Evolutionary conservation across 768 basidiomycete species (phyloP).

Genomic region (Russula foetens): DNA sequence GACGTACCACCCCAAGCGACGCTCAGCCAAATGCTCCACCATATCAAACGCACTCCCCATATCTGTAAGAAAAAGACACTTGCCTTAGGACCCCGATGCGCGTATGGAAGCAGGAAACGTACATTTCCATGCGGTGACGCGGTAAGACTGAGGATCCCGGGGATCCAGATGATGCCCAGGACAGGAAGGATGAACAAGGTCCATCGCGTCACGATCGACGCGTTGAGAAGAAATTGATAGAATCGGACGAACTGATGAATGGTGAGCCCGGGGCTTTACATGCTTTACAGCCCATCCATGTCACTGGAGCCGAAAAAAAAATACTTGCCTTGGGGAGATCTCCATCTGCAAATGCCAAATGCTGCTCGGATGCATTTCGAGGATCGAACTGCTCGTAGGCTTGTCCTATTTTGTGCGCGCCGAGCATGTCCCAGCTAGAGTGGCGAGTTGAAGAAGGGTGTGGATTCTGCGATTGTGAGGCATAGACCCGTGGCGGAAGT

Average conservation of each 20-base stretch:
- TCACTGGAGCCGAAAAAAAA: too few relatives aligned
- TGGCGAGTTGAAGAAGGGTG: slow-evolving; percentile 3
- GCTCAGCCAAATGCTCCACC: slow-evolving; percentile 83
- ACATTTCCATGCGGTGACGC: slow-evolving; percentile 43
- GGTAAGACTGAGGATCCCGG: slow-evolving; percentile 61
- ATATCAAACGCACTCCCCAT: slow-evolving; percentile 53
- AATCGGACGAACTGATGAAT: slow-evolving; percentile 43
- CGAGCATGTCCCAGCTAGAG: slow-evolving; percentile 44
- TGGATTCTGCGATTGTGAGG: not conserved
- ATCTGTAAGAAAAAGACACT: slow-evolving; percentile 29
- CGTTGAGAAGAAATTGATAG: slow-evolving; percentile 68
- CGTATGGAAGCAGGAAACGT: slow-evolving; percentile 23
- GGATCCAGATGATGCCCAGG: slow-evolving; percentile 60
- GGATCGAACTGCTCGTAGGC: slow-evolving; percentile 53
- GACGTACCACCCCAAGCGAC: slow-evolving; percentile 63
- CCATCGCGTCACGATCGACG: slow-evolving; percentile 76
- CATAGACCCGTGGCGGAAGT: not conserved
- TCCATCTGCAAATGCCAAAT: slow-evolving; percentile 52
- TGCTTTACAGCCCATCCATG: too few relatives aligned
- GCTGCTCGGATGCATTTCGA: slow-evolving; percentile 41
- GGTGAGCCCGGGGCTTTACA: too few relatives aligned
- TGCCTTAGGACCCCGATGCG: not conserved
- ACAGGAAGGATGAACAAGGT: slow-evolving; percentile 70
- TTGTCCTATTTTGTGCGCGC: slow-evolving; percentile 43
- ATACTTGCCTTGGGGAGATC: slow-evolving; percentile 52